Base-by-base conservation (phyloP, 768 basidiomycete genomes). In the Podaxis sp. region DNA sequence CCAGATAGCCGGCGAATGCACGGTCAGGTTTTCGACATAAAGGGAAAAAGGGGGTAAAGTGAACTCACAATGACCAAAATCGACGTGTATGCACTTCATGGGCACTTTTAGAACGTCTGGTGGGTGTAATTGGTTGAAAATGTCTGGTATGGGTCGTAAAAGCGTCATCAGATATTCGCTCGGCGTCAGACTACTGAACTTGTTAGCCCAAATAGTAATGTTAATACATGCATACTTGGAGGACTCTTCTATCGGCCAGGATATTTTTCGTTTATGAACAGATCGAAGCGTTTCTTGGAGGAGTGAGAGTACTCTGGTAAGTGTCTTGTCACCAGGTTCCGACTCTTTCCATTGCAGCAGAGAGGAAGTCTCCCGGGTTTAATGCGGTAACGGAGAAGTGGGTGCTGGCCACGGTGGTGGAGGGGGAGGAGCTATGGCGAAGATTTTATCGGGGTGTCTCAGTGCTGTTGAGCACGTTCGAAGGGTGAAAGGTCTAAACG, bases 71-170 rank as follows among this genome's bases (percentile, higher is more conserved):
- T 67, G 35, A 23, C 62, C 63, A 44, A 68, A 48, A 36, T 60
- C 55, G 11, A 69, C n/a, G 38, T 1, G 47, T n/a, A 48, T 54
- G 16, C 57, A 61, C 38, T 64, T 42, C 63, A 69, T 62, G 25
- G 64, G 66, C 7, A 16, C 40, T 11, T 68, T 50, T 16, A 67
- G 59, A 11, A 64, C 37, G 11, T n/a, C 5, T 44, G 58, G 46
- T 47, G 38, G 23, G 59, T 65, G 65, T 53, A 66, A 37, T 50
- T 66, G 63, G 25, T 69, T 65, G 55, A 59, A 69, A 35, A 69
- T 60, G 46, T 62, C 54, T 37, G 54, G 21, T 55, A 67, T 65
- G 13, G 66, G 68, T 5, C n/a, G 48, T 40, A 69, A 25, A 13
- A 69, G 50, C 7, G 35, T 42, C 23, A 50, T 51, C 42, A 66